phyloP scores from a whole-genome alignment of 2,329 filamentous ascomycete genomes.

The Cytospora chrysosperma region DNA sequence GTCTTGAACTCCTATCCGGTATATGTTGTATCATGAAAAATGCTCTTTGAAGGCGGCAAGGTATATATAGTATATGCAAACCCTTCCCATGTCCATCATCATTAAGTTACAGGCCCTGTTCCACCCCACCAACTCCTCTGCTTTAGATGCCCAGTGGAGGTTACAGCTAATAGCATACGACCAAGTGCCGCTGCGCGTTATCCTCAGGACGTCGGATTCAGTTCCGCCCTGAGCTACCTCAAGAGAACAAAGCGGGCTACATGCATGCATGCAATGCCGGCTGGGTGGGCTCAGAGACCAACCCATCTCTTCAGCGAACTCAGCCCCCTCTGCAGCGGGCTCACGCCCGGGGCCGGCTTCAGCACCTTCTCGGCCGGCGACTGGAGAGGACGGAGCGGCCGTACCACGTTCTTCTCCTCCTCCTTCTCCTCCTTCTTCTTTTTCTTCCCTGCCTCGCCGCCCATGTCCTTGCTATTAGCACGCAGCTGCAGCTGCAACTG shows the following conservation, averaged over 20 bases:
- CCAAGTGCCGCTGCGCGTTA: background rate
- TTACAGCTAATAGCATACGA: too few species aligned
- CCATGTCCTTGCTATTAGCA: too few species aligned
- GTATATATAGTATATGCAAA: background rate
- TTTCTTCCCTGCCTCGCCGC: background rate
- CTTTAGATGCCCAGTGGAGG: too few species aligned
- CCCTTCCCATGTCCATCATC: background rate
- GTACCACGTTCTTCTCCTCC: background rate
- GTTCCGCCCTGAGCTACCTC: background rate
- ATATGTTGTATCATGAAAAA: background rate
- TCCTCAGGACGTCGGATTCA: background rate
- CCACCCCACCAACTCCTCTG: background rate
- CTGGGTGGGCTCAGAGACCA: background rate
- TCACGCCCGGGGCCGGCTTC: background rate
- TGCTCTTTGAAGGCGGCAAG: background rate
- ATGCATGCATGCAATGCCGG: too few species aligned
- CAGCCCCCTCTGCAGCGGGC: background rate
- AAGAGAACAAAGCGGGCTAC: background rate
- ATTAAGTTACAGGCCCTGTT: constrained; percentile 1
- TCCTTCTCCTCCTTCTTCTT: too few species aligned
- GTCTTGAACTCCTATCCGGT: background rate
- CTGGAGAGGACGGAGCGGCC: background rate
- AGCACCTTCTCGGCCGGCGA: background rate
- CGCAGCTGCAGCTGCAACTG: too few species aligned
- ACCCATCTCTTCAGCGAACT: background rate